Base-by-base conservation (phyloP, 1,139 yeast species). In the Saccharomyces hybrid region DNA sequence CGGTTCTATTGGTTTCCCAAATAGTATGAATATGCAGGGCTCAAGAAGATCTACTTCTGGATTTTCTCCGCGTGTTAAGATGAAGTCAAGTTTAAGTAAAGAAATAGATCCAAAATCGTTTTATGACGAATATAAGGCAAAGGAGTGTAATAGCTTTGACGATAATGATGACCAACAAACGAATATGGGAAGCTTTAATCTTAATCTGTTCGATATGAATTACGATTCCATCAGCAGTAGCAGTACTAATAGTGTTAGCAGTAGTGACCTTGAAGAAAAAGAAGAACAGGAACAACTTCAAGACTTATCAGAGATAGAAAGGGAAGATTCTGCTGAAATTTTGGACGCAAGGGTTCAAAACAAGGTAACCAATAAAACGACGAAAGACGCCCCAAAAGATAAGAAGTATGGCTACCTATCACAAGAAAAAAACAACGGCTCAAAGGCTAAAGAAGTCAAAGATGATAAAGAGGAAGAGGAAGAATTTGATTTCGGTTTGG, bases 71-170 rank as follows among this genome's bases (percentile, higher is more conserved):
- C 52, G 57, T 9, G 52, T 52, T 20, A 63, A 60, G 49, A 63
- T 63, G 50, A 64, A 63, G 46, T 64, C 69, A 1, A 65, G 67
- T 47, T 51, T 63, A 16, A 63, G 67, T 49, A 63, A 59, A 47
- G 66, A 66, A 50, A 63, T 65, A 16, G 57, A 59, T 16, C 48
- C 52, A 2, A 25, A 52, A 11, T 48, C 51, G 5, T 34, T 48
- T 27, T 31, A 50, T 25, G 54, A 51, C 9, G 48, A 48, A 13
- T n/a, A 27, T 8, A 13, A 49, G 26, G 13, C 48, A 25, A 34
- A 16, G 14, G n/a, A 30, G 32, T 7, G 44, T 13, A 38, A 38
- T 5, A 9, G 44, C 11, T 38, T 38, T 38, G 44, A 51, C 25
- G 50, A 48, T 14, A 32, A 34, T 2, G 28, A 26, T 28, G 50